Conservation (phyloP, 2,329 filamentous ascomycete genomes). For the Aureobasidium namibiae region DNA sequence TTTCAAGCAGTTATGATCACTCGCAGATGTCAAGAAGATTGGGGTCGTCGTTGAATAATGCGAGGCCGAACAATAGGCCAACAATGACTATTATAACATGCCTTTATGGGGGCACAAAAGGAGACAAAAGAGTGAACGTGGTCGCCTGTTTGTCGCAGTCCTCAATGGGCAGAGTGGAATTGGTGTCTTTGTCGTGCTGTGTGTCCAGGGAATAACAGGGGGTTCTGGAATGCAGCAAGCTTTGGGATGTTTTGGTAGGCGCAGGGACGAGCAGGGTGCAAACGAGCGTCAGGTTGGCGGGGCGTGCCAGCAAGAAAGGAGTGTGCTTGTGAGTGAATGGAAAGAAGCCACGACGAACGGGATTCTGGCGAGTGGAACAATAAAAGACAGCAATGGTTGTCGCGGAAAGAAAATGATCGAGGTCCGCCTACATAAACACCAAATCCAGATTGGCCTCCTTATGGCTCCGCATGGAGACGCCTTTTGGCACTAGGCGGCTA, state of each 20-base stretch:
- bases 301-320: background rate
- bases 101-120: background rate
- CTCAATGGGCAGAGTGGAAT: background rate
- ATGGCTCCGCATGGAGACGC: background rate
- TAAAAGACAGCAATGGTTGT: slow-evolving; percentile 5
- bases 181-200: slow-evolving; percentile 4
- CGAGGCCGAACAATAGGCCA: slow-evolving; percentile 9
- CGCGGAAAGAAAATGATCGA: slow-evolving; percentile 2
- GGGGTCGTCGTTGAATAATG: background rate
- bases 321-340: background rate
- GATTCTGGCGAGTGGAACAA: slow-evolving; percentile 5
- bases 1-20: background rate
- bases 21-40: slow-evolving; percentile 10
- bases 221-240: slow-evolving; percentile 8
- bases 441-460: slow-evolving; percentile 5
- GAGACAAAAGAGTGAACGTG: background rate
- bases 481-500: slow-evolving; percentile 4
- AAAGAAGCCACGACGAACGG: background rate
- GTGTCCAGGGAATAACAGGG: background rate
- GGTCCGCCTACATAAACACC: slow-evolving; percentile 9
- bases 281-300: background rate
- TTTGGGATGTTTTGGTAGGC: background rate
- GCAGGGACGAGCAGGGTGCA: background rate
- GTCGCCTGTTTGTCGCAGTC: background rate
- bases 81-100: slow-evolving; percentile 12